Percentiles rank a stretch among this genome's conserved stretches.
These are phyloP conservation scores for Inosperma sp. DNA, from an alignment of 768 basidiomycete species.

Conservation along the genomic window DNA sequence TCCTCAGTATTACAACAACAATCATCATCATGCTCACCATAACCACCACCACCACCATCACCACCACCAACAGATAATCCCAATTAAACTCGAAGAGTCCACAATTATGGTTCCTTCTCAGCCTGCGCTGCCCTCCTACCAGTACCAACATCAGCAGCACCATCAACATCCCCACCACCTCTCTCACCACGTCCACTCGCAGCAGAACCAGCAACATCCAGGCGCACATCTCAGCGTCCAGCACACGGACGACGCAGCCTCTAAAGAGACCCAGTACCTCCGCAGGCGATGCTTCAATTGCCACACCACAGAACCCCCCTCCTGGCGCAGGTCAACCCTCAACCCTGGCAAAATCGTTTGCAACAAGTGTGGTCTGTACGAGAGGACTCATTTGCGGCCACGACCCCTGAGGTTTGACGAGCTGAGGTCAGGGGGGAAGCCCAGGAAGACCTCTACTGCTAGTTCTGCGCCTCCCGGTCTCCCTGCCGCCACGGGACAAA, in stretches of 20 bases:
- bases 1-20: no score
- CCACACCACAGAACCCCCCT: conserved; percentile 86
- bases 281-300: conserved; percentile 87
- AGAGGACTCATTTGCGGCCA: conserved; percentile 81
- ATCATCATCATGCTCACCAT: conserved; percentile 27
- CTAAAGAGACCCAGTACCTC: conserved; percentile 88
- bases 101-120: conserved; percentile 63
- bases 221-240: conserved; percentile 54
- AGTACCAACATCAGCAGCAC: conserved; percentile 44
- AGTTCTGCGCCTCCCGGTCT: conserved; percentile 8
- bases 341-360: conserved; percentile 91
- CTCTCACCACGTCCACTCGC: not conserved
- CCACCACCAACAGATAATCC: conserved; percentile 43
- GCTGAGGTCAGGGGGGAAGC: conserved; percentile 81
- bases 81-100: conserved; percentile 67
- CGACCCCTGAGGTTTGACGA: conserved; percentile 85
- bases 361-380: conserved; percentile 91
- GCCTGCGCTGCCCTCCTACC: conserved; percentile 33
- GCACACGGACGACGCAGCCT: conserved; percentile 87
- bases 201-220: conserved; percentile 26
- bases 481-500: conserved; percentile 23
- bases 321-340: conserved; percentile 82
- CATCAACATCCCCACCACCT: conserved; percentile 23
- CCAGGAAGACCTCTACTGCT: conserved; percentile 51
- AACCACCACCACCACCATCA: no score